Evolutionary conservation across 768 basidiomycete species (phyloP), one percentile per base, ranked within the genome.

Genomic region (Tricholoma furcatifolium): DNA sequence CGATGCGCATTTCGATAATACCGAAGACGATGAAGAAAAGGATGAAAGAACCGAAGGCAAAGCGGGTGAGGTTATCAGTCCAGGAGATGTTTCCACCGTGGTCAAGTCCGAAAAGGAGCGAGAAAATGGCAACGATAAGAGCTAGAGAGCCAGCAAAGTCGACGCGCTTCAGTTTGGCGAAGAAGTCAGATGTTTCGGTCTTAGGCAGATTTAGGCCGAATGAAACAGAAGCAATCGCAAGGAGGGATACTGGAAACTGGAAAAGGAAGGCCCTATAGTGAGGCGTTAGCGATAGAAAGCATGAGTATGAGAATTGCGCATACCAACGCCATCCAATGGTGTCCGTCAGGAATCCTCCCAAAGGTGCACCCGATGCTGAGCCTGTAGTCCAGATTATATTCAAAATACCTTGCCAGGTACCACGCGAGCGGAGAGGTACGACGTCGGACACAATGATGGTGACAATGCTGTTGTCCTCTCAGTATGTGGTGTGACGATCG

Each of bases 361-460:
- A 64, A 2, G 85, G 84, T 2, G 84, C 84, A 10, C 86, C 86
- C 0, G 73, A 69, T 1, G 79, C 76, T 20, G 80, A 80, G 9
- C 86, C 85, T 14, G 71, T 65, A 0, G 83, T 79, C 52, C 74
- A 86, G 2, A 85, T 74, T 27, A 86, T 77, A 61, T 85, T 87
- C 4, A 82, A 64, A 10, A 87, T 63, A 1, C 83, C 85, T 78
- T 87, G 85, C 79, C 83, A 85, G n/a, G 83, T 85, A 20, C 86
- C 86, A 46, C 85, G 72, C 20, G 74, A 74, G 2, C 84, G 74
- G 42, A 87, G 70, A 0, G 85, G 82, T 1, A 85, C 79, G 15
- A 86, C 70, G 56, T 87, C 86, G 3, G 83, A 84, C 66, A 87
- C 75, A 34, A 87, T 78, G 50, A 88, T 87, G 49, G 79, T 81